phyloP scores from a whole-genome alignment of 1,139 yeast genomes.

The Pneumocystis oryctolagi region DNA sequence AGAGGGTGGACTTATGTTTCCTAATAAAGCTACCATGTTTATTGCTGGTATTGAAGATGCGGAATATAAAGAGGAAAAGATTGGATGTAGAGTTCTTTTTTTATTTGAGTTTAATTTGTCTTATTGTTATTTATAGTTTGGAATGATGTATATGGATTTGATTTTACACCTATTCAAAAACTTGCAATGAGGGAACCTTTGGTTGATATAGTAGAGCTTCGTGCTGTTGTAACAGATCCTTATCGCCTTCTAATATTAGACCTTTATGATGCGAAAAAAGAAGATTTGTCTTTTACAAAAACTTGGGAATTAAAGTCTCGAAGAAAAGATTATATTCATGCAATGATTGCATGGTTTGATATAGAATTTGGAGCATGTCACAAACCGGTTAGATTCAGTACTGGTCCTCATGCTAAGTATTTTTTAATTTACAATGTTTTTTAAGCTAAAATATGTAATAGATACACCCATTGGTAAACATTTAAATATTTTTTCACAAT shows the following conservation, averaged over 20 bases:
- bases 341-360: constrained; percentile 88
- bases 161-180: constrained; percentile 58
- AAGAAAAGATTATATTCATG: constrained; percentile 73
- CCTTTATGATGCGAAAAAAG: constrained; percentile 72
- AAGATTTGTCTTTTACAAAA: constrained; percentile 60
- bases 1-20: constrained; percentile 78
- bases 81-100: constrained; percentile 34
- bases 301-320: constrained; percentile 56
- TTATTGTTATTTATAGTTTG: constrained; percentile 32
- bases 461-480: background rate
- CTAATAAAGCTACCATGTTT: constrained; percentile 83
- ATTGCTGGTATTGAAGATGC: constrained; percentile 92
- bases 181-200: constrained; percentile 85
- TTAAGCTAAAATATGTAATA: background rate
- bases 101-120: background rate
- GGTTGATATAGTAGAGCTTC: constrained; percentile 80
- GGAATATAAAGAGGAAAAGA: constrained; percentile 81
- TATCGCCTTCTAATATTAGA: constrained; percentile 66
- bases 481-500: background rate
- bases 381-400: constrained; percentile 29
- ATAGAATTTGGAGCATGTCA: constrained; percentile 54
- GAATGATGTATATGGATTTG: constrained; percentile 96
- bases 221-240: constrained; percentile 59
- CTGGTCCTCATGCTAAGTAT: constrained; percentile 33
- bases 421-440: background rate